These are phyloP conservation scores for Podospora tetraspora DNA, from an alignment of 495 filamentous ascomycete genomes.

Conservation along the genomic window DNA sequence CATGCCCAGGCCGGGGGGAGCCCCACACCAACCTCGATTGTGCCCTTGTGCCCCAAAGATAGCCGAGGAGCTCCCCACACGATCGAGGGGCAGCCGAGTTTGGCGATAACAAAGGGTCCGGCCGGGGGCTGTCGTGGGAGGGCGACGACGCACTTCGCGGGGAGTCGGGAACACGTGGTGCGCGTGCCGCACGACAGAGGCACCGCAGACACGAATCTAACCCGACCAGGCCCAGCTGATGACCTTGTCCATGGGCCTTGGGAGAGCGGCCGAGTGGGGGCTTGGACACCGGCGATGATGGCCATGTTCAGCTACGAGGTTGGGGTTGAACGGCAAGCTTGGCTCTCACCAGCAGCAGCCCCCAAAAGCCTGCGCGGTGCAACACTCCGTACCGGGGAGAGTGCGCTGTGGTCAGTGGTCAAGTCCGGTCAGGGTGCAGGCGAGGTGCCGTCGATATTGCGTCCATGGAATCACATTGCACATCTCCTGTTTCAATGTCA, in stretches of 20 bases:
- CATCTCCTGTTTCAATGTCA: constrained; percentile 15
- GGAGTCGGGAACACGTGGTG: constrained; percentile 2
- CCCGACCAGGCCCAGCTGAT: neutral
- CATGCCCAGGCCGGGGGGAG: neutral
- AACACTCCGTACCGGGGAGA: constrained; percentile 17
- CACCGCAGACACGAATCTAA: neutral
- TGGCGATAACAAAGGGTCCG: constrained; percentile 1
- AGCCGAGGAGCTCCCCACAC: constrained; percentile 3
- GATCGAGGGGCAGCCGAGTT: constrained; percentile 6
- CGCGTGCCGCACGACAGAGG: neutral
- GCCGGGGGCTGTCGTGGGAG: neutral
- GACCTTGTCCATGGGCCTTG: neutral
- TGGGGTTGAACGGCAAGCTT: constrained; percentile 13
- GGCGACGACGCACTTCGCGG: neutral
- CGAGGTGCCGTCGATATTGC: neutral
- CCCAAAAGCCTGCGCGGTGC: constrained; percentile 8
- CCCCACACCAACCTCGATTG: neutral
- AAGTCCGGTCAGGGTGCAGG: neutral
- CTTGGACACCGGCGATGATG: neutral
- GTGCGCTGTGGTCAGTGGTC: constrained; percentile 4
- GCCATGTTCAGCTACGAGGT: constrained; percentile 1
- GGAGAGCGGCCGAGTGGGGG: neutral
- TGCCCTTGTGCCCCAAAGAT: constrained; percentile 3
- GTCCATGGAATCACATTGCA: neutral
- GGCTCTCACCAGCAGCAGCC: neutral